Evolutionary conservation across 257 asterid species (phyloP), one percentile per base, ranked within the genome.

Genomic region (Gentiana dahurica): DNA sequence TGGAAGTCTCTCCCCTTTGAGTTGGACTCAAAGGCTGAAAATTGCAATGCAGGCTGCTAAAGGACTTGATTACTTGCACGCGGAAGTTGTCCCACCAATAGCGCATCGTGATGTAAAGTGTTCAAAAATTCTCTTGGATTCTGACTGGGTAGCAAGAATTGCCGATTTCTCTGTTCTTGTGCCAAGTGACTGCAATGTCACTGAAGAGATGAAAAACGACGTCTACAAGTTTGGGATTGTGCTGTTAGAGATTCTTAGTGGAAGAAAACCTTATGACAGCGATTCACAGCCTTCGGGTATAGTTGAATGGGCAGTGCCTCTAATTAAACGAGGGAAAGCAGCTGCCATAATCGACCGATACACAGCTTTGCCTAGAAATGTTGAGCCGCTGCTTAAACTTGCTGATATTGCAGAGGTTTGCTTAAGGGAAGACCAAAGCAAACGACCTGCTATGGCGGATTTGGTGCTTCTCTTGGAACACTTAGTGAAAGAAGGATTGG

Each of bases 351-450:
- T 88, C 24, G 98, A 92, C 44, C 75, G 89, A n/a, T 79, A 78
- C 9, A 75, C 82, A 39, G 71, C 87, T 63, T 63, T 87, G 37
- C 97, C 98, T 0, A 77, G 88, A 67, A 92, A 88, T 35, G 85
- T 92, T 34, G 98, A 92, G 70, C 95, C 98, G 51, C 72, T 88
- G 72, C 84, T 88, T 47, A 92, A 79, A 65, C 93, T 92, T 41
- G 97, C 95, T 0, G 95, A 92, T 33, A 71, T 87, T 3, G 87
- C 95, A 11, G 97, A 88, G 73, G 75, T 80, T 39, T 83, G 94
- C 15, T 49, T 92, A 65, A 68, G 77, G 64, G 95, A 85, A 62
- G 91, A 85, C 61, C 91, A 85, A 0, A 60, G 58, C 34, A 72
- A 65, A 53, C 74, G 87, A 54, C 84, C 79, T 41, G 72, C 75